phyloP scores from a whole-genome alignment of 1,284 basidiomycete genomes.

The Cutaneotrichosporon spelunceum region DNA sequence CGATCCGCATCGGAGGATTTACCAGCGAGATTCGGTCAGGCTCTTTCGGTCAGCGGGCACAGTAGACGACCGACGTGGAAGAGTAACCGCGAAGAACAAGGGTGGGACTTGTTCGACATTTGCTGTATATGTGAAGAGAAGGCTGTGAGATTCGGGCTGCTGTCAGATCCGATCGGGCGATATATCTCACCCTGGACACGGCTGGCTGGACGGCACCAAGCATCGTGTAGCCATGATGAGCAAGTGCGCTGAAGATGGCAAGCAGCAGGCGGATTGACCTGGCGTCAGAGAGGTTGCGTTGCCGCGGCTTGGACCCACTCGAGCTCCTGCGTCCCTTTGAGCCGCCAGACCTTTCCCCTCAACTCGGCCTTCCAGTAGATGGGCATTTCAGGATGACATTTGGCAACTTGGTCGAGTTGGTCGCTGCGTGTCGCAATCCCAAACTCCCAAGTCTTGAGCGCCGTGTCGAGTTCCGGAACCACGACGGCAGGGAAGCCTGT shows the following conservation, averaged over 20 bases:
- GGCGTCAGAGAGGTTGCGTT: not conserved
- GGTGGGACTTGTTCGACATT: conserved; percentile 28
- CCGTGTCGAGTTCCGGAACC: conserved; percentile 28
- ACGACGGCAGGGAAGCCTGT: conserved; percentile 32
- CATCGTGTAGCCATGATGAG: conserved; percentile 38
- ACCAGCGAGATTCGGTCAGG: conserved; percentile 46
- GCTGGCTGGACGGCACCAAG: conserved; percentile 33
- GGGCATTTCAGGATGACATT: conserved; percentile 5
- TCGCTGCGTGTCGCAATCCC: conserved; percentile 30
- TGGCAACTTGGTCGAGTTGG: conserved; percentile 18
- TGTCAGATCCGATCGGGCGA: not conserved
- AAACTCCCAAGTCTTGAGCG: conserved; percentile 29
- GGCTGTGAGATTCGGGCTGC: conserved; percentile 41
- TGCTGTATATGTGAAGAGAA: conserved; percentile 35
- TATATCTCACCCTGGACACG: conserved; percentile 28
- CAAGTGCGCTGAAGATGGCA: conserved; percentile 35
- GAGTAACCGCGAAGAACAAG: conserved; percentile 42
- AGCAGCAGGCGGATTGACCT: conserved; percentile 42
- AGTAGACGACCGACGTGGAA: conserved; percentile 36
- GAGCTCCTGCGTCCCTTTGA: conserved; percentile 42
- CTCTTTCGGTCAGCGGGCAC: conserved; percentile 27
- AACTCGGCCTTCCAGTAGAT: conserved; percentile 35
- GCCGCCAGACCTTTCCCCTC: conserved; percentile 39
- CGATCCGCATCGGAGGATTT: conserved; percentile 34
- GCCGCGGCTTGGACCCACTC: conserved; percentile 35